Conservation (phyloP, 257 asterid genomes). For the Solanum commersonii region DNA sequence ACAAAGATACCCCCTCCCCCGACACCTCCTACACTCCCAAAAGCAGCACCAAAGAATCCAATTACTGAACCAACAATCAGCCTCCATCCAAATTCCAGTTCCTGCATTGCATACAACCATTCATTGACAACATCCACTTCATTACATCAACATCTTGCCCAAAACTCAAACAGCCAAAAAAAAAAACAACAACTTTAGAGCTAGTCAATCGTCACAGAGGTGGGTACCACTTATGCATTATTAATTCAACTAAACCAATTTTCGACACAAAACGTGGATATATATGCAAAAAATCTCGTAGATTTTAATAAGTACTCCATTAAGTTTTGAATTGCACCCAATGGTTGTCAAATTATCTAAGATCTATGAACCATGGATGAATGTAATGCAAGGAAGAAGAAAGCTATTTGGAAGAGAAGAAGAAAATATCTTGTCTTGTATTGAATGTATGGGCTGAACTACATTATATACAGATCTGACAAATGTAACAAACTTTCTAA, state of each 20-base stretch:
- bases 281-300: not conserved
- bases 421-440: too few relatives aligned
- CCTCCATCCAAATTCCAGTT: slow-evolving; percentile 50
- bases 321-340: not conserved
- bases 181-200: not conserved
- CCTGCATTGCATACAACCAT: slow-evolving; percentile 14
- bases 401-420: too few relatives aligned
- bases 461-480: too few relatives aligned
- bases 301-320: not conserved
- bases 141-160: not conserved
- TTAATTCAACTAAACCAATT: not conserved
- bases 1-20: slow-evolving; percentile 66
- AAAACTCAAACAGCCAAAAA: not conserved
- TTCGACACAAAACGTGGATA: not conserved
- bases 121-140: not conserved
- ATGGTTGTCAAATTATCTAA: too few relatives aligned
- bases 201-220: not conserved
- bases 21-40: slow-evolving; percentile 58
- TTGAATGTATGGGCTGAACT: too few relatives aligned
- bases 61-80: slow-evolving; percentile 33
- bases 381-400: too few relatives aligned
- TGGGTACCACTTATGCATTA: not conserved
- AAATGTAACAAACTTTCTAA: too few relatives aligned
- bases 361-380: too few relatives aligned
- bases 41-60: slow-evolving; percentile 66